A percentile compares a stretch with the other conserved stretches of the same genome.
phyloP scores from a whole-genome alignment of 2,329 filamentous ascomycete species.

The Amauroascus verrucosus region DNA sequence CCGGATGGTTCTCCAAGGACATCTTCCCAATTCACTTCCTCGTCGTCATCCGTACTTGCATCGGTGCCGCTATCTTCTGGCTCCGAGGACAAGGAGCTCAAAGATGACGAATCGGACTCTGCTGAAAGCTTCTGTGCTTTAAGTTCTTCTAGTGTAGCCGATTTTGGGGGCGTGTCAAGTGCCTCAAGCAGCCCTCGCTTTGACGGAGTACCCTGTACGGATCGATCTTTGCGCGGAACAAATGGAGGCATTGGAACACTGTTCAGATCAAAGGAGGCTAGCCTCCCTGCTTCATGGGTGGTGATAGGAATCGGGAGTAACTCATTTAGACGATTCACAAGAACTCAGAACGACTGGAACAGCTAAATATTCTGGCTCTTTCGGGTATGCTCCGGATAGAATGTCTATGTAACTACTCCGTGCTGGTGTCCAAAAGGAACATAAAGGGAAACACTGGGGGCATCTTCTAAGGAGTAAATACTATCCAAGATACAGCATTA shows the following conservation, averaged over 20 bases:
- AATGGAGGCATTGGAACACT: constrained; percentile 40
- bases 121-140: constrained; percentile 5
- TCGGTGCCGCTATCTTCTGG: constrained; percentile 28
- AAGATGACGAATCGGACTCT: constrained; percentile 30
- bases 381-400: neutral
- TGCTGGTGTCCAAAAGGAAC: neutral
- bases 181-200: constrained; percentile 20
- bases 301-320: too few species aligned
- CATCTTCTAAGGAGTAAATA: too few species aligned
- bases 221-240: constrained; percentile 34
- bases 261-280: neutral
- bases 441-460: neutral
- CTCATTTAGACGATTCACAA: too few species aligned
- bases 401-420: neutral
- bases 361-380: neutral
- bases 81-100: constrained; percentile 23
- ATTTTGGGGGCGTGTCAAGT: constrained; percentile 11
- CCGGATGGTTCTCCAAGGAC: constrained; percentile 33
- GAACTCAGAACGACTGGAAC: neutral
- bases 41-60: constrained; percentile 51
- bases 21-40: constrained; percentile 51
- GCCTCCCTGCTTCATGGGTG: neutral
- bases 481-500: too few species aligned
- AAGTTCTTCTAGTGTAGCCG: constrained; percentile 10
- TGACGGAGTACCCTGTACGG: constrained; percentile 20